Evolutionary conservation across 2,329 filamentous ascomycete genomes (phyloP), one percentile per base, ranked within the genome.

Genomic region (Aureobasidium vineae): DNA sequence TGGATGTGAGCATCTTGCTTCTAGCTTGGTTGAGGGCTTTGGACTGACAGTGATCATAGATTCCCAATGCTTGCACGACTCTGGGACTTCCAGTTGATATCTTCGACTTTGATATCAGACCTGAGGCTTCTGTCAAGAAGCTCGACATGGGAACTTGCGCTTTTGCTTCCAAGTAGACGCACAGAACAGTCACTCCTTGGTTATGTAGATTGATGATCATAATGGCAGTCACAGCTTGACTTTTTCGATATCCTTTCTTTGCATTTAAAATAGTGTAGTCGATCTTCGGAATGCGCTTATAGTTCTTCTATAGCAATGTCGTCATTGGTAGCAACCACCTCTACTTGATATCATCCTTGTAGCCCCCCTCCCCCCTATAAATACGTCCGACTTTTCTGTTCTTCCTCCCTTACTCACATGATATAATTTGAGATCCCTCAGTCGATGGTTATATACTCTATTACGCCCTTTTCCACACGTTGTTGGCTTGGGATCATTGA

Each of bases 21-120:
- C 40, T 21, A 80, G 78, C 50, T 28, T 33, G 50, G 53, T 41
- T 61, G 28, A 21, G 3, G 15, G 8, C 19, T 23, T 5, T 16
- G 10, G 6, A 19, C 47, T 50, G 16, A 67, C 78, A 76, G 19
- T 16, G 4, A 15, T 19, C 15, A 10, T 19, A 63, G 61, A 91
- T 96, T 57, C 92, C 92, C 0, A 96, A 97, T 75, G 91, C 90
- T 0, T 97, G 93, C 74, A 96, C 92, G 4, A 97, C 93, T 0
- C 81, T 97, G 67, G 92, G 92, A 0, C 75, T 97, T 64, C 93
- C 93, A 0, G 91, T 96, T 83, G 93, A 97, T 78, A 96, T 97
- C 63, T 97, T 97, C 73, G 91, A 95, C 74, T 96, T 97, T 77
- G 92, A 97, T 75, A 94, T 97, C 71, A 85, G 87, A 54, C 91